Percentiles rank a stretch among this genome's conserved stretches.
Evolutionary conservation across 2,329 filamentous ascomycete genomes (phyloP).

Genomic region (Talaromyces sp.): DNA sequence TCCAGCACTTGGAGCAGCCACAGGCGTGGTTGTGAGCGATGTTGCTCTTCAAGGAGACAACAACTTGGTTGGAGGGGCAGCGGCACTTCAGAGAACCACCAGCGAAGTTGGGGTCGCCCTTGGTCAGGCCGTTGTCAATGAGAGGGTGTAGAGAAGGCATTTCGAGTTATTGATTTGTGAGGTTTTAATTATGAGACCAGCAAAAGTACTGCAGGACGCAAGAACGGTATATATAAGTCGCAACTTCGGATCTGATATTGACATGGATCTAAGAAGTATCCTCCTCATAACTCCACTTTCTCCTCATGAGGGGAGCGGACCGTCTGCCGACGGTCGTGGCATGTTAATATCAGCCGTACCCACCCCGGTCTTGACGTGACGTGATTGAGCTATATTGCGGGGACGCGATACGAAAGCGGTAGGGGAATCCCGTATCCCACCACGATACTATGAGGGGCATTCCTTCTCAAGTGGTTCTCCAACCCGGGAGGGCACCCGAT

Average conservation of each 20-base stretch:
- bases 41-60: constrained; percentile 60
- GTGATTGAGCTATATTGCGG: constrained; percentile 3
- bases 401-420: constrained; percentile 6
- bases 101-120: constrained; percentile 57
- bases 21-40: constrained; percentile 71
- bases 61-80: constrained; percentile 59
- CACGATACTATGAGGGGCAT: background rate
- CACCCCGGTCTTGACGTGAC: background rate
- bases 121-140: constrained; percentile 64
- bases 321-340: background rate
- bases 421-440: constrained; percentile 1
- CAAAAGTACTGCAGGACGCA: too few species aligned
- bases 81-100: constrained; percentile 66
- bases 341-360: background rate
- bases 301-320: constrained; percentile 17
- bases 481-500: background rate
- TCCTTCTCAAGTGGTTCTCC: too few species aligned
- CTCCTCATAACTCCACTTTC: constrained; percentile 13
- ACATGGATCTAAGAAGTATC: background rate
- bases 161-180: constrained; percentile 10
- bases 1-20: constrained; percentile 74
- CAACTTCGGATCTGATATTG: background rate
- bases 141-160: constrained; percentile 60
- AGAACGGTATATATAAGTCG: background rate
- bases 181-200: background rate